A percentile compares a stretch with the other conserved stretches of the same genome.
phyloP scores from a whole-genome alignment of 179 eudicot genomes.

The Actinidia arguta region DNA sequence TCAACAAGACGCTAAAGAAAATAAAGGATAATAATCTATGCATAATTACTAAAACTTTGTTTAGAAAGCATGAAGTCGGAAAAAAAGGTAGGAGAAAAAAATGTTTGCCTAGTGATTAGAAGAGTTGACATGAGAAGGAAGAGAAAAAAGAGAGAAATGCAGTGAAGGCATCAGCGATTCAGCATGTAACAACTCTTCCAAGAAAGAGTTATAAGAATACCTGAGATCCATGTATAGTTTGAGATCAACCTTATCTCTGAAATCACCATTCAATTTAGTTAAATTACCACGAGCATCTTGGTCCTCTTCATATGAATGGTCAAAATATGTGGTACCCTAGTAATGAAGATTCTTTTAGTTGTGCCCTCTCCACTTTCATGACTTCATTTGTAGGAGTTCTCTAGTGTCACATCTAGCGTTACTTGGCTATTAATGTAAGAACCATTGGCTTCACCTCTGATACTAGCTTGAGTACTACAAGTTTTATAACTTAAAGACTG shows the following conservation, averaged over 20 bases:
- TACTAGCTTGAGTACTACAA: conserved; percentile 33
- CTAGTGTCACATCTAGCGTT: conserved; percentile 12
- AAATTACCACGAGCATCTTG: conserved; percentile 95
- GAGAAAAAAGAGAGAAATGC: too few species aligned
- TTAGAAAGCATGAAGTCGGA: too few species aligned
- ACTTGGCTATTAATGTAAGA: conserved; percentile 19
- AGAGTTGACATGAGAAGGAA: too few species aligned
- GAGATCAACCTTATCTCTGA: conserved; percentile 74
- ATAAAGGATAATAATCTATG: too few species aligned
- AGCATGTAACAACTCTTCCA: neutral
- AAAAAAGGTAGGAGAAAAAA: too few species aligned
- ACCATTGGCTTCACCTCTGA: conserved; percentile 26
- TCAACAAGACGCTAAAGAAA: too few species aligned
- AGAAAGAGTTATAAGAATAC: conserved; percentile 43
- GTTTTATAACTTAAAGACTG: conserved; percentile 27
- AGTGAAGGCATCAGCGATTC: too few species aligned
- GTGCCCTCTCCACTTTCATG: conserved; percentile 83
- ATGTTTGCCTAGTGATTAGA: too few species aligned
- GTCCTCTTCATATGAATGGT: conserved; percentile 91
- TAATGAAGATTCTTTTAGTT: conserved; percentile 75
- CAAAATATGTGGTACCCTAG: conserved; percentile 70
- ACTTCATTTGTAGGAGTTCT: conserved; percentile 13
- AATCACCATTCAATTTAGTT: conserved; percentile 85
- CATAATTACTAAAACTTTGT: too few species aligned
- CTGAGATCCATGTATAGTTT: conserved; percentile 79